Evolutionary conservation across 1,284 basidiomycete species (phyloP).

Genomic region (Coniophora puteana): DNA sequence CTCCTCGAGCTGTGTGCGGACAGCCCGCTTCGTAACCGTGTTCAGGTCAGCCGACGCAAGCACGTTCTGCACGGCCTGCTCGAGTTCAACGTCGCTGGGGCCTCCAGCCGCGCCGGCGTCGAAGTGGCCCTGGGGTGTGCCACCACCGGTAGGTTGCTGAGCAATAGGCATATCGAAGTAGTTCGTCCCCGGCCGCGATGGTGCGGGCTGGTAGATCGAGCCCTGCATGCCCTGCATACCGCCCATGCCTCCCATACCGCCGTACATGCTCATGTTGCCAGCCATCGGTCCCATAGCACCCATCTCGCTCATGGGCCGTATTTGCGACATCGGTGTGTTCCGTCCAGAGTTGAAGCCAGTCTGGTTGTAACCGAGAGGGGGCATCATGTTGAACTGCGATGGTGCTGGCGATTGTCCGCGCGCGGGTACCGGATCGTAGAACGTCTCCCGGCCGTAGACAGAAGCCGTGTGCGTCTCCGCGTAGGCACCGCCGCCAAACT

Average conservation of each 20-base stretch:
- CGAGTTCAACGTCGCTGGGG: slow-evolving; percentile 69
- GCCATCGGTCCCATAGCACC: no score
- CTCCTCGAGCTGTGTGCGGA: slow-evolving; percentile 78
- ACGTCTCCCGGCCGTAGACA: slow-evolving; percentile 78
- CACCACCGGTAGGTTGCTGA: slow-evolving; percentile 34
- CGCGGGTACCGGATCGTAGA: slow-evolving; percentile 73
- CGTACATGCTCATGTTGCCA: slow-evolving; percentile 14
- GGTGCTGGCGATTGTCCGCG: slow-evolving; percentile 67
- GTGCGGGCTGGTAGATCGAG: slow-evolving; percentile 49
- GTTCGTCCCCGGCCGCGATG: slow-evolving; percentile 67
- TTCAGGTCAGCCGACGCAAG: slow-evolving; percentile 80
- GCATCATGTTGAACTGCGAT: slow-evolving; percentile 54
- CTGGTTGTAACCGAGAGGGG: slow-evolving; percentile 66
- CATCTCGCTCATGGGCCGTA: slow-evolving; percentile 37
- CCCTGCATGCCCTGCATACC: no score
- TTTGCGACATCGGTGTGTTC: slow-evolving; percentile 55
- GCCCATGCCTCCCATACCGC: slow-evolving; percentile 15
- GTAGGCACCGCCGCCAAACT: slow-evolving; percentile 66
- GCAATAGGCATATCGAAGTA: slow-evolving; percentile 71
- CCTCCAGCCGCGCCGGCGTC: slow-evolving; percentile 38
- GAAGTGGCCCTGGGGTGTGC: slow-evolving; percentile 50
- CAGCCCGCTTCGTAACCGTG: slow-evolving; percentile 85
- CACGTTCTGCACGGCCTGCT: slow-evolving; percentile 67
- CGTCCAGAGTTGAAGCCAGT: slow-evolving; percentile 81
- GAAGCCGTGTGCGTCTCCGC: slow-evolving; percentile 72